Conservation (phyloP, 2,329 filamentous ascomycete species). For the Stemphylium beticola region DNA sequence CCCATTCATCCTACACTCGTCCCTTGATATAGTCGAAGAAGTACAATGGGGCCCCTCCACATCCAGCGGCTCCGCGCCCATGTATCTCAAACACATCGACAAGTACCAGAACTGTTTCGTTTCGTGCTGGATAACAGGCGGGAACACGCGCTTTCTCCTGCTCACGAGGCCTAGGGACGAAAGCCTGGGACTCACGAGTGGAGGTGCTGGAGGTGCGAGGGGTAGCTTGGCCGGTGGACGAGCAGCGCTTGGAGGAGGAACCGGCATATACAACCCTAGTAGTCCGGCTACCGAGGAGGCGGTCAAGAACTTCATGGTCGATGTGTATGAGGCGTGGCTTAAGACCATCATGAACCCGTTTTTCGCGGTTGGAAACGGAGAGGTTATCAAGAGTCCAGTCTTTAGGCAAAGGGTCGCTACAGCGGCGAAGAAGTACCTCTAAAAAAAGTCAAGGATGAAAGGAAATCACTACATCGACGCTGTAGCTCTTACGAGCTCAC, state of each 20-base stretch:
- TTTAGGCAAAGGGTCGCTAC: constrained; percentile 83
- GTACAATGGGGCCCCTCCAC: constrained; percentile 76
- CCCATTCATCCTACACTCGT: constrained; percentile 95
- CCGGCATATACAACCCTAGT: constrained; percentile 74
- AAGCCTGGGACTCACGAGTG: constrained; percentile 30
- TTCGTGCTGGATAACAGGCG: constrained; percentile 90
- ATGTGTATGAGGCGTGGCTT: constrained; percentile 95
- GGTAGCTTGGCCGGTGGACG: constrained; percentile 43
- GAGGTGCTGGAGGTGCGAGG: constrained; percentile 26
- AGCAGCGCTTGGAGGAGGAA: constrained; percentile 29
- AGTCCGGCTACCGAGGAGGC: constrained; percentile 93
- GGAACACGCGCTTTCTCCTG: constrained; percentile 91
- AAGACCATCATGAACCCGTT: constrained; percentile 98
- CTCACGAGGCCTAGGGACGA: constrained; percentile 76
- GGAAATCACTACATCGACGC: neutral
- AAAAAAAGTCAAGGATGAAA: neutral
- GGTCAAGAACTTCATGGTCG: constrained; percentile 89
- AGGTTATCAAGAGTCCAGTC: constrained; percentile 83
- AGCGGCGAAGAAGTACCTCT: constrained; percentile 92
- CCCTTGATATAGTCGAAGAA: constrained; percentile 94
- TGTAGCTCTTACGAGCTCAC: neutral
- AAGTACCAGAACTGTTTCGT: constrained; percentile 96
- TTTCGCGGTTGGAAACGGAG: constrained; percentile 82
- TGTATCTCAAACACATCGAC: constrained; percentile 96
- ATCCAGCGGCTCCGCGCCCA: constrained; percentile 50